phyloP scores from a whole-genome alignment of 805 yeast genomes.

The Lipomyces starkeyi region DNA sequence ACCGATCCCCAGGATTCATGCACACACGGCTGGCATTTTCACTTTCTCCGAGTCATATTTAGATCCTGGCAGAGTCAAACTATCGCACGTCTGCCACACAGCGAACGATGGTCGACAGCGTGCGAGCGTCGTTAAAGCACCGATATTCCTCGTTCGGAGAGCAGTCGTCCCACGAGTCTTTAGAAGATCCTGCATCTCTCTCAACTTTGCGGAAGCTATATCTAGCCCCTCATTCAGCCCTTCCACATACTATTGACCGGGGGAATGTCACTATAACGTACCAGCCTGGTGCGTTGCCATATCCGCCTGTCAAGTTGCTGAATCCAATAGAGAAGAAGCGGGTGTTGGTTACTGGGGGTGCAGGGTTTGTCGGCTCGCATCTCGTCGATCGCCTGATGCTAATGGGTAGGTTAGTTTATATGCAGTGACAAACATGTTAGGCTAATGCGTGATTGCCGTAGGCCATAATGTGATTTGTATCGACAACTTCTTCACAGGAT shows the following conservation, averaged over 20 bases:
- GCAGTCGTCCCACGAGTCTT: conserved; percentile 11
- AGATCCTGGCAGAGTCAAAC: not conserved
- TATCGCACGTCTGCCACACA: not conserved
- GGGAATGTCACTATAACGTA: conserved; percentile 31
- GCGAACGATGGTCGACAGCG: conserved; percentile 29
- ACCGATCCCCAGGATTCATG: no score
- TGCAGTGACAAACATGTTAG: not conserved
- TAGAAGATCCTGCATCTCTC: not conserved
- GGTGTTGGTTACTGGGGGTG: conserved; percentile 42
- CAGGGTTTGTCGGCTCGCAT: conserved; percentile 44
- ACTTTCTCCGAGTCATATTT: not conserved
- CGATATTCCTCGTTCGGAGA: conserved; percentile 21
- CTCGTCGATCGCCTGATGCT: conserved; percentile 42
- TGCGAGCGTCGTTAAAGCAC: conserved; percentile 28
- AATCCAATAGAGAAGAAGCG: conserved; percentile 42
- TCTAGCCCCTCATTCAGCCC: conserved; percentile 33
- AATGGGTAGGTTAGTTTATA: conserved; percentile 26
- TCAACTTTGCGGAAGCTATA: conserved; percentile 30
- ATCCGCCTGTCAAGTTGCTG: conserved; percentile 39
- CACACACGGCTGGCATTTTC: no score
- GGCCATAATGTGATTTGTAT: conserved; percentile 42
- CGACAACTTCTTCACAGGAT: conserved; percentile 43
- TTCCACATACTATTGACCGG: conserved; percentile 27
- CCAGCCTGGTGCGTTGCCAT: conserved; percentile 31
- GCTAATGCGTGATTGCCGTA: not conserved